Percentiles rank a stretch among this genome's conserved stretches.
phyloP scores from a whole-genome alignment of 2,329 filamentous ascomycete species.

The Talaromyces albobiverticillius region DNA sequence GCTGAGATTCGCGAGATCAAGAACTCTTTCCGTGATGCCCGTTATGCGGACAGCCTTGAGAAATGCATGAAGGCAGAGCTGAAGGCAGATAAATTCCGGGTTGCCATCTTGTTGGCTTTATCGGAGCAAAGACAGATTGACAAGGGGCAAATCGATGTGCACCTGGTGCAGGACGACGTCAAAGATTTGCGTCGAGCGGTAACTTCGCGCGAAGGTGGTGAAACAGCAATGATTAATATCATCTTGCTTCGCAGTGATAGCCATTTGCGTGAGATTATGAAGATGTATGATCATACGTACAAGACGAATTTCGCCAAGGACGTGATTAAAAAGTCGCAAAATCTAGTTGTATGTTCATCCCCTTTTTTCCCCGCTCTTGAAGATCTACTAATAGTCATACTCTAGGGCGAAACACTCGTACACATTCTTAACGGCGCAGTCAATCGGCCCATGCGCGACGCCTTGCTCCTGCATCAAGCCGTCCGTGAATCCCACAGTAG shows the following conservation, averaged over 20 bases:
- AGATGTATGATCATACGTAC: constrained; percentile 71
- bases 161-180: constrained; percentile 68
- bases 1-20: constrained; percentile 86
- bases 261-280: constrained; percentile 77
- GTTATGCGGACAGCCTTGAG: constrained; percentile 76
- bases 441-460: constrained; percentile 90
- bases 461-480: constrained; percentile 85
- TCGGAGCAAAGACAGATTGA: constrained; percentile 85
- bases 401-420: constrained; percentile 84
- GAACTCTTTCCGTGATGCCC: constrained; percentile 83
- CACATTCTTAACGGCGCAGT: constrained; percentile 97
- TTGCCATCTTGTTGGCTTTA: constrained; percentile 76
- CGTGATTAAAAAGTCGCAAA: constrained; percentile 82
- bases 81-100: constrained; percentile 94
- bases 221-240: constrained; percentile 82
- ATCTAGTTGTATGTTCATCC: constrained; percentile 73
- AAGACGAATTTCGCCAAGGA: constrained; percentile 81
- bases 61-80: constrained; percentile 90
- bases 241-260: constrained; percentile 75
- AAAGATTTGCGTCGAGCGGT: constrained; percentile 67
- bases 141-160: constrained; percentile 60
- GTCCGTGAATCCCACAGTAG: constrained; percentile 69
- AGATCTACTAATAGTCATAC: background rate
- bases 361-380: background rate
- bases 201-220: constrained; percentile 71